phyloP scores from a whole-genome alignment of 768 basidiomycete species.

The Podaxis sp. region DNA sequence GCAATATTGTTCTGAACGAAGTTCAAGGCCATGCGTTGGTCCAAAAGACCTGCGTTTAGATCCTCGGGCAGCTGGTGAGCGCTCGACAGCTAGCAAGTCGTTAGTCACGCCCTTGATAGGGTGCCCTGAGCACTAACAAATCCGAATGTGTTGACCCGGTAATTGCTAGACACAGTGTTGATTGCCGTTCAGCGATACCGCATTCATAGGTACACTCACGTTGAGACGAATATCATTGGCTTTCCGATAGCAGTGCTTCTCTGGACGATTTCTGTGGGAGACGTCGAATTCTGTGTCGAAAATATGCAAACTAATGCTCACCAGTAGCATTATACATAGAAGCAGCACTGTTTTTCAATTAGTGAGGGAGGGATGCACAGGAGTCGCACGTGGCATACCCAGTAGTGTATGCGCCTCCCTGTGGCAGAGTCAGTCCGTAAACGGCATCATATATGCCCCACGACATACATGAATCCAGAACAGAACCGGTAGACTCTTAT shows the following conservation, averaged over 20 bases:
- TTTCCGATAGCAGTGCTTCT: conserved; percentile 41
- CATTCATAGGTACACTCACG: conserved; percentile 24
- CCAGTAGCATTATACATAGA: conserved; percentile 46
- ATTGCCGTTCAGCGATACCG: background rate
- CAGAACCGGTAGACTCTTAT: conserved; percentile 32
- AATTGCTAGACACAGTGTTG: conserved; percentile 34
- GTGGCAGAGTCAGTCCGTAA: background rate
- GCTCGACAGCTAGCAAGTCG: conserved; percentile 38
- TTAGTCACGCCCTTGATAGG: background rate
- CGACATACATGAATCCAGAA: conserved; percentile 31
- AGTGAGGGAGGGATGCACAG: too few species aligned
- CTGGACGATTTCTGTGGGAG: conserved; percentile 38
- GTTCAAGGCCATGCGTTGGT: conserved; percentile 52
- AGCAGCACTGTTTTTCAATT: conserved; percentile 28
- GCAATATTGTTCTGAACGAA: conserved; percentile 66
- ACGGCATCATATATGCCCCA: background rate
- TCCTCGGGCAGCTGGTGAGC: conserved; percentile 38
- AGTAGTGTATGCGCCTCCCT: conserved; percentile 49
- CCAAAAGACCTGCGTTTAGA: conserved; percentile 55
- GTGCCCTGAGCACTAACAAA: conserved; percentile 30
- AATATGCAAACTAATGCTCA: conserved; percentile 17
- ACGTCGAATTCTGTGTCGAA: background rate
- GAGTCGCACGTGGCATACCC: conserved; percentile 23
- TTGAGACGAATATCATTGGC: conserved; percentile 53
- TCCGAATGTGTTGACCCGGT: conserved; percentile 54